These are phyloP conservation scores for Aspergillus melleus DNA, from an alignment of 2,329 filamentous ascomycete genomes.

Conservation along the genomic window DNA sequence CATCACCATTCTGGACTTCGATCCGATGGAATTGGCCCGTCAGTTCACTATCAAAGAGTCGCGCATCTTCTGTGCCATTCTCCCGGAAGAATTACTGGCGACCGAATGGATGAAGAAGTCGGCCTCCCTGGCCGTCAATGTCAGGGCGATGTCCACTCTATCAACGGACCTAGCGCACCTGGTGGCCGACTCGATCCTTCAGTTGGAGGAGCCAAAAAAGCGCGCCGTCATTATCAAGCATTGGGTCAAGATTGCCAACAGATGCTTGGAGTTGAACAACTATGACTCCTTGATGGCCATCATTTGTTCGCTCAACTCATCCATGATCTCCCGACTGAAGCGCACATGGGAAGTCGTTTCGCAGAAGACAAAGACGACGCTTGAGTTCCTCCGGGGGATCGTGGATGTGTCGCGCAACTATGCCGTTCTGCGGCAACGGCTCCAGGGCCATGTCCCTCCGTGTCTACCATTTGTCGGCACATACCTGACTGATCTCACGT, in stretches of 20 bases:
- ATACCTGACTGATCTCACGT: constrained; percentile 93
- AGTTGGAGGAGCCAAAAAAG: constrained; percentile 88
- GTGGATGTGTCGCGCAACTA: constrained; percentile 92
- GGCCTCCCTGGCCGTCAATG: constrained; percentile 77
- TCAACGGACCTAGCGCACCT: constrained; percentile 91
- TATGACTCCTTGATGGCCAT: constrained; percentile 98
- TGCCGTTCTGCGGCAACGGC: constrained; percentile 75
- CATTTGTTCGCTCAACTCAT: constrained; percentile 89
- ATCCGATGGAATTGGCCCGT: constrained; percentile 83
- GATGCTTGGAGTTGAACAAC: constrained; percentile 86
- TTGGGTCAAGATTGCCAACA: constrained; percentile 92
- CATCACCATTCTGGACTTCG: constrained; percentile 83
- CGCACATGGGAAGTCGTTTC: constrained; percentile 91
- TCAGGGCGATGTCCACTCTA: constrained; percentile 88
- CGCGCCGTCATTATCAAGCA: constrained; percentile 89
- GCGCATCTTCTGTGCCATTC: constrained; percentile 83
- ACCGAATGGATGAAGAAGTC: constrained; percentile 93
- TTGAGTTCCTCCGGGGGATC: constrained; percentile 77
- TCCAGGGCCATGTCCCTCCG: constrained; percentile 83
- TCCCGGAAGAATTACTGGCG: constrained; percentile 86
- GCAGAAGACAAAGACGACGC: constrained; percentile 74
- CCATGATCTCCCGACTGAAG: constrained; percentile 82
- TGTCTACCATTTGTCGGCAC: constrained; percentile 95
- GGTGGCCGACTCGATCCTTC: constrained; percentile 88
- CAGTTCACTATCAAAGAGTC: constrained; percentile 94